Evolutionary conservation across 208 protist species (phyloP), one percentile per base, ranked within the genome.

Genomic region (Wallacemonas sp.): DNA sequence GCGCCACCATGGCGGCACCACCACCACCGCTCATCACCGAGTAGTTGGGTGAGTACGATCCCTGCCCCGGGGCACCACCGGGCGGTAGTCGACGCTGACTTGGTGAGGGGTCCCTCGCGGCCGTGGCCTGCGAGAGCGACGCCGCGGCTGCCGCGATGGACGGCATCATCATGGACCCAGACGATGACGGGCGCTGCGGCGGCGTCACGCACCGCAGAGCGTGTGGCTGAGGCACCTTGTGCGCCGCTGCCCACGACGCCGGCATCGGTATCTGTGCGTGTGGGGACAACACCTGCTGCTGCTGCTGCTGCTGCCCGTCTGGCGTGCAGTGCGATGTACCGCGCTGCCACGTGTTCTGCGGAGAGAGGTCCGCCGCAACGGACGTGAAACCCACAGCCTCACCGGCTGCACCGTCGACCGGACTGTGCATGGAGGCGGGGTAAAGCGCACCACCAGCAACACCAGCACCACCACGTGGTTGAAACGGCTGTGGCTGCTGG

Each of bases 111-210:
- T 55, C 47, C 41, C 21, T 47, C 16, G n/a, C 41, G 41, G 17
- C 0, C 47, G 47, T 6, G 47, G 4, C 17, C 2, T 3, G 5
- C 23, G 47, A 5, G 47, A 17, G n/a, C n/a, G n/a, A n/a, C n/a
- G n/a, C n/a, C n/a, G n/a, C 47, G 47, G 47, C 47, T 17, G 47
- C 47, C 24, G 47, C 47, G 26, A 55, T 55, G 47, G 47, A 55
- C 11, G 47, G 17, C 47, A 55, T 55, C 47, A 14, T 30, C 47
- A 32, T 24, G 14, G 47, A 19, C 19, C 44, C 44, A 23, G 17
- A n/a, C n/a, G n/a, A n/a, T n/a, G n/a, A n/a, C n/a, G n/a, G n/a
- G n/a, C n/a, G n/a, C n/a, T 55, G 24, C 5, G 47, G 47, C 11
- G 47, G 47, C 47, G 47, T 55, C 47, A 32, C 30, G 47, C 47